Base-by-base conservation (phyloP, 352 stramenopile genomes). In the Vaucheria bursata region DNA sequence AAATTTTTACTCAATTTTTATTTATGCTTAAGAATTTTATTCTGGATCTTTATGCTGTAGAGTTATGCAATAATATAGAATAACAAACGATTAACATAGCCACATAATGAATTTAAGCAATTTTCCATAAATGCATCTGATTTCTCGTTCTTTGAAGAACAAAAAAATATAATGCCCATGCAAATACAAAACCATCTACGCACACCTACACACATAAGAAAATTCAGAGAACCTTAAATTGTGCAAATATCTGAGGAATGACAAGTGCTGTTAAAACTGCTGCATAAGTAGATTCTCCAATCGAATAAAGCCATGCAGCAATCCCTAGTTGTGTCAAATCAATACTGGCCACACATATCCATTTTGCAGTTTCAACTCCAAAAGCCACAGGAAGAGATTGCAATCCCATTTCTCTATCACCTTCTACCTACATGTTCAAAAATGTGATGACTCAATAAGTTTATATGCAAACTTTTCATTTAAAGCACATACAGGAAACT, bases 351-450 rank as follows among this genome's bases (percentile, higher is more conserved):
- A 90, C 89, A 78, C 88, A 93, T 71, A 94, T 92, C 40, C 80
- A 92, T 79, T 92, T 92, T 37, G 89, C 89, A 32, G 78, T 86
- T 71, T 94, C 89, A 36, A 94, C 84, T 29, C 89, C 89, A 85
- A 94, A 94, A 1, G 88, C 89, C 50, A 94, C 89, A 50, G 89
- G 89, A 33, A 94, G 86, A 33, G 88, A 92, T 38, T 93, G 84
- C 35, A 94, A 79, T 74, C 89, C 89, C 71, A 94, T 84, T n/a
- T 66, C 79, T 32, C 79, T 37, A 50, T 85, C 80, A 8, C 80
- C 80, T 70, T 84, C 79, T 18, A 84, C 73, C 59, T 69, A 29
- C 34, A 50, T n/a, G n/a, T n/a, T n/a, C n/a, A n/a, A n/a, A n/a
- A n/a, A n/a, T n/a, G n/a, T n/a, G n/a, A n/a, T n/a, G n/a, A n/a